These are phyloP conservation scores for Fusarium incarnatum DNA, from an alignment of 2,329 filamentous ascomycete genomes.

Conservation along the genomic window DNA sequence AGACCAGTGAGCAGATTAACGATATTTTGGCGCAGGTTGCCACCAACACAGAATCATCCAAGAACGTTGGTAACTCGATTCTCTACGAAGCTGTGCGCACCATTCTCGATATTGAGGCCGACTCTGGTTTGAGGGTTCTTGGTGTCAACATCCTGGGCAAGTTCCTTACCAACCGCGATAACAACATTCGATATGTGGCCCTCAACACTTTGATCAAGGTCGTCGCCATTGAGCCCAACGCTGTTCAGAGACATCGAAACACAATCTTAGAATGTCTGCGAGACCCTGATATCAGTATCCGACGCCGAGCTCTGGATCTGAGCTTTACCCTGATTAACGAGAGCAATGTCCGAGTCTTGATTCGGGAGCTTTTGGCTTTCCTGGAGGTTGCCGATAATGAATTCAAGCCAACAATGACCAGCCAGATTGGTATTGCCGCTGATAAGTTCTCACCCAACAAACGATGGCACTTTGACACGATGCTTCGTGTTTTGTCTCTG, in stretches of 20 bases:
- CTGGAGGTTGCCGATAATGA: constrained; percentile 97
- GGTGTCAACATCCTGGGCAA: constrained; percentile 99
- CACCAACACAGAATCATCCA: constrained; percentile 96
- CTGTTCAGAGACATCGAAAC: constrained; percentile 95
- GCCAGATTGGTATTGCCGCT: constrained; percentile 95
- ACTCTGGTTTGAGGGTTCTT: constrained; percentile 91
- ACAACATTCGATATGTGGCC: constrained; percentile 98
- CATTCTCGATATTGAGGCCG: constrained; percentile 97
- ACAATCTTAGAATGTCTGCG: constrained; percentile 96
- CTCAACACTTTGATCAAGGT: constrained; percentile 98
- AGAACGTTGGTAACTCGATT: constrained; percentile 98
- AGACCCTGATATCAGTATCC: constrained; percentile 98
- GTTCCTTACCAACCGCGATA: constrained; percentile 97
- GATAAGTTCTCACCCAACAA: constrained; percentile 97
- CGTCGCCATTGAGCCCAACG: constrained; percentile 96
- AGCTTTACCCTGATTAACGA: constrained; percentile 99
- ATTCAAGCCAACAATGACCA: constrained; percentile 98
- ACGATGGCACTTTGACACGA: constrained; percentile 98
- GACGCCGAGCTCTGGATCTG: constrained; percentile 92
- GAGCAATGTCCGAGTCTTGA: constrained; percentile 91
- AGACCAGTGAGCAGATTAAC: constrained; percentile 97
- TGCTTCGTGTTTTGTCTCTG: constrained; percentile 91
- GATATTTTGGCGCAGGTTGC: constrained; percentile 97
- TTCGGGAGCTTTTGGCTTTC: constrained; percentile 93
- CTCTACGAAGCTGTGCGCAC: constrained; percentile 97